Conservation (phyloP, 805 yeast genomes). For the Kuraishia molischiana region DNA sequence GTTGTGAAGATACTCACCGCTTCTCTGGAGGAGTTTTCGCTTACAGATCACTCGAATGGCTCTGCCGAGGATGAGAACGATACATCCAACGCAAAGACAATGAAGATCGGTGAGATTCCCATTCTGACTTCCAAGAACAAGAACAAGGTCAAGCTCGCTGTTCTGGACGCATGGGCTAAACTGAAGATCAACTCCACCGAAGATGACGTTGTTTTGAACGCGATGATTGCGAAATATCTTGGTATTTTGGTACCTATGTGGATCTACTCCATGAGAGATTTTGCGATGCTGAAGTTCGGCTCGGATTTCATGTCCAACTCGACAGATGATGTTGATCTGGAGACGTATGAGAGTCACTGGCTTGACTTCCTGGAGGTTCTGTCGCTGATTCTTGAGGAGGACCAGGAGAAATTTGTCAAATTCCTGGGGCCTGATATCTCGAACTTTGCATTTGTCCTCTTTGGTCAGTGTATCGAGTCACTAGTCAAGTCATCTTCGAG, state of each 20-base stretch:
- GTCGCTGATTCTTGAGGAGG: constrained; percentile 49
- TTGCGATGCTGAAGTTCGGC: constrained; percentile 53
- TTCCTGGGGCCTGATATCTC: constrained; percentile 47
- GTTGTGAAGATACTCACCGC: constrained; percentile 55
- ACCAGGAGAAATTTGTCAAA: constrained; percentile 31
- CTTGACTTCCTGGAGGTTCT: constrained; percentile 68
- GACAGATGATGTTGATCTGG: constrained; percentile 34
- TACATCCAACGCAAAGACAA: constrained; percentile 14
- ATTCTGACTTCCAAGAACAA: constrained; percentile 33
- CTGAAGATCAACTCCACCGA: constrained; percentile 26
- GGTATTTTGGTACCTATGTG: constrained; percentile 63
- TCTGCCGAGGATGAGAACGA: constrained; percentile 13
- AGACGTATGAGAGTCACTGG: constrained; percentile 56
- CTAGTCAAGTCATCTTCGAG: constrained; percentile 34
- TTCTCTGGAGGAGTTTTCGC: constrained; percentile 51
- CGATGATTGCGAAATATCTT: constrained; percentile 45
- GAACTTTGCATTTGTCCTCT: constrained; percentile 67
- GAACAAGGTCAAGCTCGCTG: constrained; percentile 46
- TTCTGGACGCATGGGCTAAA: constrained; percentile 69
- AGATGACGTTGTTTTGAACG: constrained; percentile 34
- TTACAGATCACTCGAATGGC: constrained; percentile 11
- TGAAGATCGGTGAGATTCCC: constrained; percentile 49
- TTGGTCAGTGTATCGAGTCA: constrained; percentile 77
- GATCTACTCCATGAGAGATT: constrained; percentile 69
- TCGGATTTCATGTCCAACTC: constrained; percentile 19